Evolutionary conservation across 768 basidiomycete species (phyloP).

Genomic region (Macrocybe gigantea): DNA sequence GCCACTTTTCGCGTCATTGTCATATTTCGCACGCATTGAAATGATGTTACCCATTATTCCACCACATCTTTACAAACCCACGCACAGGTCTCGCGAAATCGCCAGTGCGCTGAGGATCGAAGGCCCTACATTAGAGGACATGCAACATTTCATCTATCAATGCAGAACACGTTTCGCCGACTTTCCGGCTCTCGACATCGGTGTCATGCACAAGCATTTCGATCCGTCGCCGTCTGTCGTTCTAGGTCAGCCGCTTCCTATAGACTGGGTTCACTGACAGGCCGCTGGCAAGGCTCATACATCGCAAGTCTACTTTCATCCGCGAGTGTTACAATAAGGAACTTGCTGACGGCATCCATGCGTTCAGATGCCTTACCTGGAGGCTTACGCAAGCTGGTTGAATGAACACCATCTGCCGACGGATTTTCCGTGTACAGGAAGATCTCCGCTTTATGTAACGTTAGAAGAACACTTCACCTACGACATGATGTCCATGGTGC

Average conservation of each 20-base stretch:
- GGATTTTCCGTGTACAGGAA: constrained; percentile 26
- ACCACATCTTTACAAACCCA: constrained; percentile 24
- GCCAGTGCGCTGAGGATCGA: constrained; percentile 19
- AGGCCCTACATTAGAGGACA: constrained; percentile 44
- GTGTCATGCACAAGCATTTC: constrained; percentile 7
- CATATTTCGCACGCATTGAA: constrained; percentile 41
- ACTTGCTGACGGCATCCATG: not conserved
- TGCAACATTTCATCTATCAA: constrained; percentile 33
- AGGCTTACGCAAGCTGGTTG: constrained; percentile 33
- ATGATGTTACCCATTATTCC: constrained; percentile 28
- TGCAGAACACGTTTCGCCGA: constrained; percentile 37
- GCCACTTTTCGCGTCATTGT: constrained; percentile 41
- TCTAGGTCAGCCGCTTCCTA: constrained; percentile 25
- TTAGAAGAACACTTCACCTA: constrained; percentile 44
- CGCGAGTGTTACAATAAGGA: not conserved
- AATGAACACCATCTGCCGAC: constrained; percentile 24
- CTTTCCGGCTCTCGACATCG: constrained; percentile 18
- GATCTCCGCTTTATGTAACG: constrained; percentile 42
- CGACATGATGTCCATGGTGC: constrained; percentile 25
- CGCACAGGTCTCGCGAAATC: constrained; percentile 23
- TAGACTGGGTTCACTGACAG: constrained; percentile 36
- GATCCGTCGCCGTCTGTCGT: constrained; percentile 7
- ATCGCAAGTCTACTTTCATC: constrained; percentile 16
- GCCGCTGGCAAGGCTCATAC: constrained; percentile 44
- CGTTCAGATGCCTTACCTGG: constrained; percentile 30